A percentile compares a stretch with the other conserved stretches of the same genome.
These are phyloP conservation scores for Talaromyces sp. DNA, from an alignment of 2,329 filamentous ascomycete species.

Conservation along the genomic window DNA sequence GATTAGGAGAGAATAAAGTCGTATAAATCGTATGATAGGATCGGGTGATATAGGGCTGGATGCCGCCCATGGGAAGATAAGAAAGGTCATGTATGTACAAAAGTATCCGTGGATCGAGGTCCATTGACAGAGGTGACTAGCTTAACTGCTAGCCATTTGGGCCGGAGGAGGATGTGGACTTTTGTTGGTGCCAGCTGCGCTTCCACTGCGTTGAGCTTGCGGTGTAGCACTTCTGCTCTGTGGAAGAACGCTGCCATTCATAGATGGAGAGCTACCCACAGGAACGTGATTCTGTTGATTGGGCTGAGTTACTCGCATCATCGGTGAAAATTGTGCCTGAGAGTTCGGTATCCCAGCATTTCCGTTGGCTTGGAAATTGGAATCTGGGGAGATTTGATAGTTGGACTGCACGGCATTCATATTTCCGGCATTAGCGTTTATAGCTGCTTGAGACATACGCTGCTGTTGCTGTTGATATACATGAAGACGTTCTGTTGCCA, in stretches of 20 bases:
- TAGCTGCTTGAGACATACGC: slow-evolving; percentile 47
- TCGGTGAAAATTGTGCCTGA: slow-evolving; percentile 49
- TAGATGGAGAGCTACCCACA: slow-evolving; percentile 38
- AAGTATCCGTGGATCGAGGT: not conserved
- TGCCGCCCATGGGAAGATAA: not conserved
- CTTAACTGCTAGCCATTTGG: slow-evolving; percentile 35
- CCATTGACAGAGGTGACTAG: not conserved
- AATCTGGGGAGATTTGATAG: slow-evolving; percentile 36
- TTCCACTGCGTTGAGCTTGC: slow-evolving; percentile 42
- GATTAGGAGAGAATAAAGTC: slow-evolving; percentile 2
- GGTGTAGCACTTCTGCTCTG: slow-evolving; percentile 44
- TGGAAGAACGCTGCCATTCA: slow-evolving; percentile 37
- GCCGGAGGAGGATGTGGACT: slow-evolving; percentile 40
- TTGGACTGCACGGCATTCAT: slow-evolving; percentile 37
- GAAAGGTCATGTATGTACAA: not conserved
- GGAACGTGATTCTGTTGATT: slow-evolving; percentile 38
- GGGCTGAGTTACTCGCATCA: slow-evolving; percentile 49
- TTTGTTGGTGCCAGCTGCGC: slow-evolving; percentile 35
- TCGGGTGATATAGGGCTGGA: slow-evolving; percentile 3
- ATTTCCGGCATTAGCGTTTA: slow-evolving; percentile 49
- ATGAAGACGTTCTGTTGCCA: slow-evolving; percentile 49
- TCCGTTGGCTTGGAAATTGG: slow-evolving; percentile 32
- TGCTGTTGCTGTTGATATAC: slow-evolving; percentile 40
- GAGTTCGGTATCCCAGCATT: slow-evolving; percentile 38
- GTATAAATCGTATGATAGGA: slow-evolving; percentile 7